These are phyloP conservation scores for Wickerhamiella lipophila DNA, from an alignment of 805 yeast species.

Conservation along the genomic window DNA sequence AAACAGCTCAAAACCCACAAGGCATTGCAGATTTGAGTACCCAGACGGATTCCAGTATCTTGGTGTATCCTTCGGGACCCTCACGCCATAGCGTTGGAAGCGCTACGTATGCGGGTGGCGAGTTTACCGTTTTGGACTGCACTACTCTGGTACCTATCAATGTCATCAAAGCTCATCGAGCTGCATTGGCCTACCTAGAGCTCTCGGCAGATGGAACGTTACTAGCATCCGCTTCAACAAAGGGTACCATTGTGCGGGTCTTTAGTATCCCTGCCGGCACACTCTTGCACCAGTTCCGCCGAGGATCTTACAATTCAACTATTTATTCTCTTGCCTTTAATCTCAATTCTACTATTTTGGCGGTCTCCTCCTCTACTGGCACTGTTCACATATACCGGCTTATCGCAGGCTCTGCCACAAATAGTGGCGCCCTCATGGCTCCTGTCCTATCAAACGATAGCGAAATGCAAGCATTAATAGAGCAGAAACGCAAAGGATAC, in stretches of 20 bases:
- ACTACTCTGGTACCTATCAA: conserved; percentile 60
- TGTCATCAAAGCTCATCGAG: conserved; percentile 75
- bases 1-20: conserved; percentile 37
- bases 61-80: conserved; percentile 43
- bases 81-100: conserved; percentile 17
- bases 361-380: conserved; percentile 80
- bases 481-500: conserved; percentile 12
- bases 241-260: conserved; percentile 81
- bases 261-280: conserved; percentile 48
- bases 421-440: conserved; percentile 12
- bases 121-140: conserved; percentile 70
- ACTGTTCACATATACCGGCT: conserved; percentile 86
- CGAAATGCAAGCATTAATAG: conserved; percentile 8
- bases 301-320: conserved; percentile 76
- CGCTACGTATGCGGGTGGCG: conserved; percentile 34
- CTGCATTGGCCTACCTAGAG: conserved; percentile 54
- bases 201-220: conserved; percentile 64
- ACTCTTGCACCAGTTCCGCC: conserved; percentile 57
- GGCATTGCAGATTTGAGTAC: conserved; percentile 28
- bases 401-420: conserved; percentile 25
- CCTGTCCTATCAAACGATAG: conserved; percentile 17
- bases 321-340: conserved; percentile 70
- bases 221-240: conserved; percentile 77
- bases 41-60: conserved; percentile 10
- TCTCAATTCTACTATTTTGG: conserved; percentile 50